Conservation (phyloP, 2,329 filamentous ascomycete species). For the Diaporthe amygdali region DNA sequence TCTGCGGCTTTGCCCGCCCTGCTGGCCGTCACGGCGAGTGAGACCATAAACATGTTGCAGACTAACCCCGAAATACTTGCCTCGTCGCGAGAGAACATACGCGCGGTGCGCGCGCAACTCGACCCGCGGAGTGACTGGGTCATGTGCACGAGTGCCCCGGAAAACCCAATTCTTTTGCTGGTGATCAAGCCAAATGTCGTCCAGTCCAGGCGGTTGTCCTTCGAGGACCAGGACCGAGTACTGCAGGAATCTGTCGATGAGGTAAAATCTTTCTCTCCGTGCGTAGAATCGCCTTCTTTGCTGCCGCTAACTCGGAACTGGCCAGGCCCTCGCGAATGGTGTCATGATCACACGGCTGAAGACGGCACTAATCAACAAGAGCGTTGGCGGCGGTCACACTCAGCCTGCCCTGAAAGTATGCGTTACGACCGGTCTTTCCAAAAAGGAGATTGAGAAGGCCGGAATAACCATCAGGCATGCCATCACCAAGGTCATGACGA, state of each 20-base stretch:
- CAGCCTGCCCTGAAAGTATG: slow-evolving; percentile 89
- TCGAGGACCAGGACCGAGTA: slow-evolving; percentile 81
- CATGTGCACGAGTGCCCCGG: slow-evolving; percentile 75
- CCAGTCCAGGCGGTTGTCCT: slow-evolving; percentile 67
- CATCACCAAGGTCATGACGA: slow-evolving; percentile 87
- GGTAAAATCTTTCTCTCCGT: slow-evolving; percentile 57
- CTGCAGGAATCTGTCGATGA: slow-evolving; percentile 95
- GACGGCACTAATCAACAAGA: slow-evolving; percentile 69
- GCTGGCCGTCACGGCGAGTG: slow-evolving; percentile 92
- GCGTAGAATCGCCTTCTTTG: background rate
- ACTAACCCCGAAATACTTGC: slow-evolving; percentile 82
- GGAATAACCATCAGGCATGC: slow-evolving; percentile 88
- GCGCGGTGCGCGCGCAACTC: slow-evolving; percentile 82
- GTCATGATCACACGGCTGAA: slow-evolving; percentile 90
- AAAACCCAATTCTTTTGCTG: slow-evolving; percentile 88
- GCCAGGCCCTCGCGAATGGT: slow-evolving; percentile 80
- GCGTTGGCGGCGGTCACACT: slow-evolving; percentile 70
- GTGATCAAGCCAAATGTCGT: slow-evolving; percentile 85
- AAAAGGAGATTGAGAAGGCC: slow-evolving; percentile 95
- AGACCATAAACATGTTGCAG: slow-evolving; percentile 85
- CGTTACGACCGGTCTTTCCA: slow-evolving; percentile 83
- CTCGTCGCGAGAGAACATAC: slow-evolving; percentile 85
- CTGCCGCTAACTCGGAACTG: slow-evolving; percentile 21
- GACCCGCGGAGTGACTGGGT: slow-evolving; percentile 96
- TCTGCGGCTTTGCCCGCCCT: slow-evolving; percentile 94